These are phyloP conservation scores for Aegilops bicornis DNA, from an alignment of 176 grass and related monocot genomes.

Conservation along the genomic window DNA sequence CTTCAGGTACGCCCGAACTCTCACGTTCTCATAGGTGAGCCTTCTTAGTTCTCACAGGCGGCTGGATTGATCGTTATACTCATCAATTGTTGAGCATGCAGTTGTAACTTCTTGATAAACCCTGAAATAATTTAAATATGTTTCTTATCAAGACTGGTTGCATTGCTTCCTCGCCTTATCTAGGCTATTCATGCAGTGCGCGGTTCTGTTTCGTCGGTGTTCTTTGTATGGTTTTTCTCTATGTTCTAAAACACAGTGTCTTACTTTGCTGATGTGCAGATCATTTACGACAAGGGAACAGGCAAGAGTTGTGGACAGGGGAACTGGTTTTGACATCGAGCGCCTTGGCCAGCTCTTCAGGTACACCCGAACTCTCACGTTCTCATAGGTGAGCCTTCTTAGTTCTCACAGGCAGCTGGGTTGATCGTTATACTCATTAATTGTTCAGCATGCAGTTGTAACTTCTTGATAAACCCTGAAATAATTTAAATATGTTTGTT, in stretches of 20 bases:
- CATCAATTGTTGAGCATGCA: background rate
- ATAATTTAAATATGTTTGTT: background rate
- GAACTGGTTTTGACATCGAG: background rate
- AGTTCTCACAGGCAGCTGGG: background rate
- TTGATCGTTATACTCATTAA: background rate
- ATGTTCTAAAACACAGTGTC: background rate
- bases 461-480: background rate
- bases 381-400: background rate
- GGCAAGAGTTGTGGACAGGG: background rate
- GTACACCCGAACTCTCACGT: background rate
- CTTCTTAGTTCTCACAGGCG: background rate
- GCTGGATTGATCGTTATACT: background rate
- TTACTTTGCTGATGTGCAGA: background rate
- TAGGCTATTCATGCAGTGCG: background rate
- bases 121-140: background rate
- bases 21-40: background rate
- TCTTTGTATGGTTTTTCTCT: background rate
- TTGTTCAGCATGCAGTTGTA: background rate
- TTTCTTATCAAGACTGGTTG: background rate
- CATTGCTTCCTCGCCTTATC: background rate
- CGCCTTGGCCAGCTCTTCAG: background rate
- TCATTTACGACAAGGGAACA: background rate
- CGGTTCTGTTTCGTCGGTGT: background rate
- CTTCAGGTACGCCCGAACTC: background rate
- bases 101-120: background rate